Evolutionary conservation across 2,329 filamentous ascomycete genomes (phyloP), one percentile per base, ranked within the genome.

Genomic region (Talaromyces sp.): DNA sequence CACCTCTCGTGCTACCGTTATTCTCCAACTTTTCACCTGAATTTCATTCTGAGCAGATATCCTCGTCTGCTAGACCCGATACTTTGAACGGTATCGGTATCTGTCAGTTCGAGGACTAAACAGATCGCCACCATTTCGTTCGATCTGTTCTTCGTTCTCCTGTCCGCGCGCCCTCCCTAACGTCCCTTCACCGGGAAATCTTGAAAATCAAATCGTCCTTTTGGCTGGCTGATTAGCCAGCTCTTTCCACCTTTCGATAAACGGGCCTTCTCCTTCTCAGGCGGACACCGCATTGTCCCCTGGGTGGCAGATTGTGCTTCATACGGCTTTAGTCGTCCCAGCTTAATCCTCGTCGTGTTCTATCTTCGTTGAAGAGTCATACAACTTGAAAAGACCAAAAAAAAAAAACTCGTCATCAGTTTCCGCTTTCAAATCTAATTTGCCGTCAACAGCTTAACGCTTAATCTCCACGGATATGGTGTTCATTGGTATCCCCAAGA

Each of bases 231-330:
- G 76, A 75, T 72, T 73, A 74, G 90, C 76, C 86, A 87, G 91
- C 92, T 91, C 86, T 25, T 84, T 80, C 80, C 75, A 72, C 74
- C 80, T 73, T 79, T 79, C 80, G 60, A 67, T 65, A 64, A 86
- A 90, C 95, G 92, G 92, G 92, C 91, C 92, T 95, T 93, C 92
- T 95, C 91, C 65, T 93, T 84, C 91, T 93, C 91, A 91, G 88
- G 86, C 92, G 91, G 85, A 91, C 91, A 85, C 89, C 88, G 88
- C 90, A 92, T 90, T 87, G 90, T 93, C 93, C 92, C 94, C 92
- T 96, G 92, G 88, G 92, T 86, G 88, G 91, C 89, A 96, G 93
- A 92, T 91, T 93, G 92, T 91, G 93, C 92, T 95, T 91, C 91
- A 90, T 43, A 89, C 85, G 74, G 76, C 73, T 73, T 49, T 34